Percentiles rank a stretch among this genome's conserved stretches.
These are phyloP conservation scores for Penicillium lagena DNA, from an alignment of 495 filamentous ascomycete genomes.

Conservation along the genomic window DNA sequence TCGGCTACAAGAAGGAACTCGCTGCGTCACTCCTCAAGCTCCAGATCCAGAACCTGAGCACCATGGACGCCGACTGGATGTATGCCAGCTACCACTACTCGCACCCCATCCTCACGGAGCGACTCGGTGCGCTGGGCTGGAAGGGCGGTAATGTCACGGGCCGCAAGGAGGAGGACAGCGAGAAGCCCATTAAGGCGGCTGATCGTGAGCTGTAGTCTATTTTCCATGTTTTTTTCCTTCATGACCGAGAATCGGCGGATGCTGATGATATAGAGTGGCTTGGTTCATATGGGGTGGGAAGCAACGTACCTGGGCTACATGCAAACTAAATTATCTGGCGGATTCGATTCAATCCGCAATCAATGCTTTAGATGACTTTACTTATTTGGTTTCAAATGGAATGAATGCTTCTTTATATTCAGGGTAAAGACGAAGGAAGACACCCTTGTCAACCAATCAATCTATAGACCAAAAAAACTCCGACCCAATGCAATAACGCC, in stretches of 20 bases:
- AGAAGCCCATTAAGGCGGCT: slow-evolving; percentile 48
- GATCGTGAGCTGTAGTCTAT: slow-evolving; percentile 50
- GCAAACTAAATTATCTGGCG: no score
- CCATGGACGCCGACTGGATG: slow-evolving; percentile 97
- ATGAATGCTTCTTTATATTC: no score
- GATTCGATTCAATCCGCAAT: no score
- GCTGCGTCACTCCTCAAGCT: slow-evolving; percentile 89
- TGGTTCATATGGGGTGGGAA: no score
- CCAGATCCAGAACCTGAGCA: slow-evolving; percentile 94
- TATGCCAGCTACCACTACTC: slow-evolving; percentile 98
- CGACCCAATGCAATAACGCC: slow-evolving; percentile 28
- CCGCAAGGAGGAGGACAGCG: slow-evolving; percentile 42
- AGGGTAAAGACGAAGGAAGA: no score
- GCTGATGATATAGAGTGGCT: no score
- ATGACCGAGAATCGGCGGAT: not conserved
- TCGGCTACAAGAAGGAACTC: slow-evolving; percentile 82
- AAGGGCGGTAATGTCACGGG: slow-evolving; percentile 52
- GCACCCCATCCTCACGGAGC: slow-evolving; percentile 91
- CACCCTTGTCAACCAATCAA: no score
- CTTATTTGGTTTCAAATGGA: no score
- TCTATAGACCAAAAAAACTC: slow-evolving; percentile 11
- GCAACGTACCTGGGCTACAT: no score
- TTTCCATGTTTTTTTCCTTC: slow-evolving; percentile 1
- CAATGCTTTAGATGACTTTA: no score
- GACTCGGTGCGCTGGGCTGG: slow-evolving; percentile 86